Evolutionary conservation across 345 rosid genomes (phyloP).

Genomic region (Salix suchowensis): DNA sequence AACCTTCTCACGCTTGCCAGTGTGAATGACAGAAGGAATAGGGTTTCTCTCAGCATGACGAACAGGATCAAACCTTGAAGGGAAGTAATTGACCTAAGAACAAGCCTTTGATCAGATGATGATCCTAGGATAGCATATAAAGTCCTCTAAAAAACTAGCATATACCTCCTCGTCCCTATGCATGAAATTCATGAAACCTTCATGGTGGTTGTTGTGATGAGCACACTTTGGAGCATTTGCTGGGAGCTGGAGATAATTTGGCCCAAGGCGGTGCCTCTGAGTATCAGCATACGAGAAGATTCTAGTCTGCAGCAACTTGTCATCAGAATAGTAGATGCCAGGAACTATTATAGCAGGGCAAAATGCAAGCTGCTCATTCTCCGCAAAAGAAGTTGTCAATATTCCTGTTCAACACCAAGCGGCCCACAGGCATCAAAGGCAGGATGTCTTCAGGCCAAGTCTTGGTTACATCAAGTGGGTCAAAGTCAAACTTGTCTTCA

Average conservation of each 20-base stretch:
- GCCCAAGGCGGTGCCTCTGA: slow-evolving; percentile 98
- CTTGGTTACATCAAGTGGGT: slow-evolving; percentile 95
- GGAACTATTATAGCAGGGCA: slow-evolving; percentile 93
- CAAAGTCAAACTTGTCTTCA: slow-evolving; percentile 80
- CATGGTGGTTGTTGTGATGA: slow-evolving; percentile 95
- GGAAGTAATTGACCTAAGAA: slow-evolving; percentile 77
- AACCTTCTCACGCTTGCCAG: slow-evolving; percentile 86
- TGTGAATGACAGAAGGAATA: slow-evolving; percentile 44
- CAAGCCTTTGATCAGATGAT: too few relatives aligned
- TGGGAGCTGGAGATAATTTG: slow-evolving; percentile 91
- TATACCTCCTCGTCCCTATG: slow-evolving; percentile 89
- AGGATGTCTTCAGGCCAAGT: slow-evolving; percentile 96
- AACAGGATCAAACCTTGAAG: slow-evolving; percentile 75
- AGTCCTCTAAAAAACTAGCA: too few relatives aligned
- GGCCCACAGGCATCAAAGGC: slow-evolving; percentile 93
- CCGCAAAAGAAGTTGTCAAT: slow-evolving; percentile 90
- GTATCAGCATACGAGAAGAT: slow-evolving; percentile 88
- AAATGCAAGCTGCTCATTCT: slow-evolving; percentile 92
- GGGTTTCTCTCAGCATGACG: slow-evolving; percentile 73
- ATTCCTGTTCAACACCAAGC: slow-evolving; percentile 91
- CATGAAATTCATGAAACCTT: slow-evolving; percentile 88
- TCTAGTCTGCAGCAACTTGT: slow-evolving; percentile 80
- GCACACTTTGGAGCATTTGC: slow-evolving; percentile 91
- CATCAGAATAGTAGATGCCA: slow-evolving; percentile 80
- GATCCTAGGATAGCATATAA: too few relatives aligned